Percentiles rank a stretch among this genome's conserved stretches.
phyloP scores from a whole-genome alignment of 2,329 filamentous ascomycete genomes.

The Lecanoromycetidae sp. region DNA sequence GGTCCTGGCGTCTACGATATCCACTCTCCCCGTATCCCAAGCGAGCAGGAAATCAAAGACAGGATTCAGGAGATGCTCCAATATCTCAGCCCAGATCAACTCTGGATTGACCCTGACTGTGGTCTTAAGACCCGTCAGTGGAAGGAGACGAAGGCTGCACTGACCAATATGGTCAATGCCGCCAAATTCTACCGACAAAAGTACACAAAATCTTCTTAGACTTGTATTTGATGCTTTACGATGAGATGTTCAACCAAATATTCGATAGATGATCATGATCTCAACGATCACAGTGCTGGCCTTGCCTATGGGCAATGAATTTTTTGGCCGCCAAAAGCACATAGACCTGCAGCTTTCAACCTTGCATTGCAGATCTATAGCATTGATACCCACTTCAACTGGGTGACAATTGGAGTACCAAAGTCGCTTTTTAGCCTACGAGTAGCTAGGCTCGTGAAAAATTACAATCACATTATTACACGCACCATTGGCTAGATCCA shows the following conservation, averaged over 20 bases:
- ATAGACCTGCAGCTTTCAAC: too few species aligned
- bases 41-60: slow-evolving; percentile 96
- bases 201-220: slow-evolving; percentile 48
- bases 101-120: slow-evolving; percentile 99
- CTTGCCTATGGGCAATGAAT: slow-evolving; percentile 1
- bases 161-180: slow-evolving; percentile 94
- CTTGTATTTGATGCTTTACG: slow-evolving; percentile 13
- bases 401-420: background rate
- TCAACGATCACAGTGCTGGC: slow-evolving; percentile 15
- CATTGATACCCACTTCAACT: slow-evolving; percentile 12
- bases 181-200: slow-evolving; percentile 94
- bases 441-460: slow-evolving; percentile 3
- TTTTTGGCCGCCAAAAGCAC: too few species aligned
- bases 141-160: slow-evolving; percentile 94
- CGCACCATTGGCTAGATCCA: too few species aligned
- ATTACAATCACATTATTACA: too few species aligned
- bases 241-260: slow-evolving; percentile 17
- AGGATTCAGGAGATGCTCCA: slow-evolving; percentile 96
- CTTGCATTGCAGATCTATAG: slow-evolving; percentile 9
- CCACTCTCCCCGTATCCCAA: slow-evolving; percentile 95
- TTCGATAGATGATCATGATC: slow-evolving; percentile 10
- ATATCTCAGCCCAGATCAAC: slow-evolving; percentile 94
- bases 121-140: slow-evolving; percentile 98
- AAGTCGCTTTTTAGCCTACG: background rate
- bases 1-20: slow-evolving; percentile 94